A percentile compares a stretch with the other conserved stretches of the same genome.
Evolutionary conservation across 1,284 basidiomycete species (phyloP).

Genomic region (Mycosarcoma maydis): DNA sequence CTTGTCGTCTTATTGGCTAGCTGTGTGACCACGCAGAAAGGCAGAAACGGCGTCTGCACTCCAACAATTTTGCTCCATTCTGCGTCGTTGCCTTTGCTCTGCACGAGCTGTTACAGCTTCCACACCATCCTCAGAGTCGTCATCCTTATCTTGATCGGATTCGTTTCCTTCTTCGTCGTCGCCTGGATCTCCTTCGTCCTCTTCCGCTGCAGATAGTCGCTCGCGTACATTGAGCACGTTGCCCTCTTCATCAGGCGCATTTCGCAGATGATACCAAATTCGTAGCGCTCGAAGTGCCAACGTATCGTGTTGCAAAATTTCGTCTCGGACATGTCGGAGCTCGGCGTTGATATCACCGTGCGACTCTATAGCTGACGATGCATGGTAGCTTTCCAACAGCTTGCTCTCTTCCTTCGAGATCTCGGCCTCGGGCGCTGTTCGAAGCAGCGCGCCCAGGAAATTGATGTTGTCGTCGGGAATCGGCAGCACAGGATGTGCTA

Average conservation of each 20-base stretch:
- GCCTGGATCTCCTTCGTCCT: constrained; percentile 34
- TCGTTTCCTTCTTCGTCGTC: constrained; percentile 32
- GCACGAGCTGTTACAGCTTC: constrained; percentile 8
- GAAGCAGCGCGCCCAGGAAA: constrained; percentile 55
- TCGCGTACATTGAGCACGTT: constrained; percentile 49
- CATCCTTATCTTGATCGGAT: constrained; percentile 13
- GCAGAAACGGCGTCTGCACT: constrained; percentile 31
- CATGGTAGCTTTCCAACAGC: constrained; percentile 44
- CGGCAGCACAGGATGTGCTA: constrained; percentile 51
- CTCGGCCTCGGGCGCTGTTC: constrained; percentile 55
- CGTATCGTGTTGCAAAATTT: constrained; percentile 48
- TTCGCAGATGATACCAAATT: constrained; percentile 51
- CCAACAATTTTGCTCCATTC: constrained; percentile 31
- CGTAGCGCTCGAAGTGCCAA: constrained; percentile 44
- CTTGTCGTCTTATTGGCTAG: not conserved
- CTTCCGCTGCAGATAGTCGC: constrained; percentile 31
- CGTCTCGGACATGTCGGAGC: constrained; percentile 25
- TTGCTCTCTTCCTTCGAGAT: constrained; percentile 36
- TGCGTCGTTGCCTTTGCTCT: constrained; percentile 20
- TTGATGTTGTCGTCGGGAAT: constrained; percentile 56
- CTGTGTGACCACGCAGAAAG: constrained; percentile 28
- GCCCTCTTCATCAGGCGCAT: constrained; percentile 54
- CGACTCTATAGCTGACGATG: not conserved
- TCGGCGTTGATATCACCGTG: constrained; percentile 13
- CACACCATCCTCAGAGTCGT: constrained; percentile 36